Base-by-base conservation (phyloP, 2,329 filamentous ascomycete species). In the Ophiostoma sp. region DNA sequence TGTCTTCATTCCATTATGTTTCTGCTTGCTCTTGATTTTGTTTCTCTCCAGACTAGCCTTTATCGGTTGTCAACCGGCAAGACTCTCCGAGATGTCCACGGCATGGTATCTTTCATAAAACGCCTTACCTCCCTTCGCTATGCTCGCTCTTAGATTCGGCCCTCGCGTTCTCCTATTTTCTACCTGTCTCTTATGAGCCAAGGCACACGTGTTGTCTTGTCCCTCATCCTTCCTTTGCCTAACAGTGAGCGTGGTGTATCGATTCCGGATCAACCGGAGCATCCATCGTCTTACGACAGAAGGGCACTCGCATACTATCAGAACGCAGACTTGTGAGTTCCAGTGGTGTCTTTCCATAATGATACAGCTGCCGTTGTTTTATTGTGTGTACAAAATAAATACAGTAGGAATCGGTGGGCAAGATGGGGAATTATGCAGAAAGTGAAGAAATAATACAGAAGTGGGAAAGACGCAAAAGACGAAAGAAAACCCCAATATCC, bases 371-470 rank as follows among this genome's bases (percentile, higher is more conserved):
- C n/a, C 49, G 18, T 3, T 14, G 27, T 58, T 58, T 60, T 8
- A 38, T 60, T 14, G 55, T 14, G 12, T 27, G 14, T 9, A 55
- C 12, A 55, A 8, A 27, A 55, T 60, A 60, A 27, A 44, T 60
- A 60, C 55, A 60, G 27, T 14, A 38, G 2, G 55, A 60, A 38
- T 58, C 18, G n/a, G 49, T 60, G 55, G 27, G 27, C 55, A 27
- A 60, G 11, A 60, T 60, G 55, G 55, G 55, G 55, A 60, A 60
- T 60, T 60, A 11, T 60, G 38, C 27, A 60, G 11, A 60, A 5
- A 60, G 14, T 27, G 6, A 16, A 58, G 38, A 60, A 38, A 11
- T 2, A 14, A 60, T 38, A 38, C 18, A 60, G 27, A 38, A 38
- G 4, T 8, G 11, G 11, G 3, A 44, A 12, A 40, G 27, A 38